These are phyloP conservation scores for Metschnikowia chrysomelidarum DNA, from an alignment of 805 yeast species.

Conservation along the genomic window DNA sequence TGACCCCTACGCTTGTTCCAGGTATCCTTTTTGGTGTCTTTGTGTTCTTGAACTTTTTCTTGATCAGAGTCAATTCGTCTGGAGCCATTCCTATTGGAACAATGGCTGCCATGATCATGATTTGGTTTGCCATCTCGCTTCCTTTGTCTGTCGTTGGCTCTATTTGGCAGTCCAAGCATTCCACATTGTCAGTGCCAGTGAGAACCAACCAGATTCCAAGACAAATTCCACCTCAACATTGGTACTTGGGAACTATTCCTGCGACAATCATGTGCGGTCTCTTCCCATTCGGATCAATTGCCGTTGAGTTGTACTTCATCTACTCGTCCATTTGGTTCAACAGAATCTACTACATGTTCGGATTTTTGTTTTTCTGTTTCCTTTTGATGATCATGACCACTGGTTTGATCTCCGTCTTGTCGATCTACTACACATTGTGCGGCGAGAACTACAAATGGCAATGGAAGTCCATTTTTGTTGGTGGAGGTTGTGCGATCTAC, in stretches of 20 bases:
- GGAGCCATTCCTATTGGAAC: conserved; percentile 96
- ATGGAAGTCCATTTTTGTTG: conserved; percentile 84
- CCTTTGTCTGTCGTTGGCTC: conserved; percentile 89
- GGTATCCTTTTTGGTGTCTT: conserved; percentile 64
- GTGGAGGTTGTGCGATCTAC: conserved; percentile 87
- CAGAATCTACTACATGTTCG: conserved; percentile 95
- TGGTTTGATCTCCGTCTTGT: conserved; percentile 71
- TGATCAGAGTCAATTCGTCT: conserved; percentile 74
- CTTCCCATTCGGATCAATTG: conserved; percentile 92
- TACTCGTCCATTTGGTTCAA: conserved; percentile 91
- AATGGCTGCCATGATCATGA: conserved; percentile 70
- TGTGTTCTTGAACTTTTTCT: conserved; percentile 73
- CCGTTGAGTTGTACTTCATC: conserved; percentile 92
- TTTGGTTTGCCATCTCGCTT: conserved; percentile 84
- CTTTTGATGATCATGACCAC: conserved; percentile 81
- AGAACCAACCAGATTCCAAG: conserved; percentile 94
- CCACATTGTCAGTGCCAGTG: conserved; percentile 66
- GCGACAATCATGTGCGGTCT: conserved; percentile 78
- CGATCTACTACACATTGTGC: conserved; percentile 81
- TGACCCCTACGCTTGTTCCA: conserved; percentile 88
- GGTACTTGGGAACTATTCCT: conserved; percentile 69
- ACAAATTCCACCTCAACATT: conserved; percentile 90
- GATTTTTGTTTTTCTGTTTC: conserved; percentile 87
- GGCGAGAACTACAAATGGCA: conserved; percentile 96
- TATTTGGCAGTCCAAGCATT: conserved; percentile 64